Evolutionary conservation across 2,329 filamentous ascomycete genomes (phyloP).

Genomic region (Knufia petricola): DNA sequence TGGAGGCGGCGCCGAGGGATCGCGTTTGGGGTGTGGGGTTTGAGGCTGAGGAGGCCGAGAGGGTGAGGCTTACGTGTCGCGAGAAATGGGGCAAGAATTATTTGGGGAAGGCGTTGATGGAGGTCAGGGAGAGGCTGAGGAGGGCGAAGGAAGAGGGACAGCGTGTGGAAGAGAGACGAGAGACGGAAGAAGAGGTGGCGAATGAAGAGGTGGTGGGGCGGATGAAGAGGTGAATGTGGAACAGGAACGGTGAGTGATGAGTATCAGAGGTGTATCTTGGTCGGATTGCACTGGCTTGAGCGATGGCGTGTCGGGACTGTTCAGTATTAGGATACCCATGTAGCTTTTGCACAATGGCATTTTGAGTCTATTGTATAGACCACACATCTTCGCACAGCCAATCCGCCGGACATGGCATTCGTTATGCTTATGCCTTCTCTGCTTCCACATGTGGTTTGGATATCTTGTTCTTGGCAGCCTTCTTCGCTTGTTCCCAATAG

Average conservation of each 20-base stretch:
- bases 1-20: slow-evolving; percentile 30
- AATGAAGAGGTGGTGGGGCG: not conserved
- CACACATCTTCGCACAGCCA: too few species aligned
- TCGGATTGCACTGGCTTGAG: too few species aligned
- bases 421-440: too few species aligned
- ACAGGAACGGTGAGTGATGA: not conserved
- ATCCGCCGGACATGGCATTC: too few species aligned
- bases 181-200: not conserved
- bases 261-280: too few species aligned
- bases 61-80: slow-evolving; percentile 22
- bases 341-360: too few species aligned
- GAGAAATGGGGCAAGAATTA: slow-evolving; percentile 29
- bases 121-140: slow-evolving; percentile 24
- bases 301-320: too few species aligned
- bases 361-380: too few species aligned
- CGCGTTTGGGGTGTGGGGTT: slow-evolving; percentile 30
- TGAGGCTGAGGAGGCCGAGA: slow-evolving; percentile 25
- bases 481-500: not conserved
- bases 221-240: not conserved
- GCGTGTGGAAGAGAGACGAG: not conserved
- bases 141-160: too few species aligned
- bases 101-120: slow-evolving; percentile 28
- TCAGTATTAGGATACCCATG: too few species aligned
- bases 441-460: too few species aligned
- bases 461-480: not conserved